A percentile compares a stretch with the other conserved stretches of the same genome.
These are phyloP conservation scores for Pelargonium citronellum DNA, from an alignment of 441 rosid species.

Conservation along the genomic window DNA sequence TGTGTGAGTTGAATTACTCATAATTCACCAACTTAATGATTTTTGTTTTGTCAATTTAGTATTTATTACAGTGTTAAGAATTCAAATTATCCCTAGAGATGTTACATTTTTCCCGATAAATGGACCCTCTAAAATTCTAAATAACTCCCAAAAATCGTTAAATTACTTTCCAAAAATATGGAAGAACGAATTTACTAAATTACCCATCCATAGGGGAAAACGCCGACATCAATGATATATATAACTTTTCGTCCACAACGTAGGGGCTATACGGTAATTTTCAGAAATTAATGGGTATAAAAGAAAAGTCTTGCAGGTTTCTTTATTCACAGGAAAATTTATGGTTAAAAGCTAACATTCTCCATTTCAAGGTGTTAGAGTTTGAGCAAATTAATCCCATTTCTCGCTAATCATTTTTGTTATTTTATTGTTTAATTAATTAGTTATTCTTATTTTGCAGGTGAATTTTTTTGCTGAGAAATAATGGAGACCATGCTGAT, in stretches of 20 bases:
- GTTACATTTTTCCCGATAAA: not conserved
- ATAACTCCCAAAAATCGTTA: too few relatives aligned
- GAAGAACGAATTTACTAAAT: not conserved
- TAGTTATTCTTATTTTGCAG: too few relatives aligned
- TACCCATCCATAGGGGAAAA: not conserved
- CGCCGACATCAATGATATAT: not conserved
- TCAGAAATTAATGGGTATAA: not conserved
- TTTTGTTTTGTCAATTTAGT: not conserved
- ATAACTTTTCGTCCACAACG: not conserved
- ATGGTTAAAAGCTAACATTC: too few relatives aligned
- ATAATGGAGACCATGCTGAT: not conserved
- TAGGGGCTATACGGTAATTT: not conserved
- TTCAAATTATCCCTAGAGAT: not conserved
- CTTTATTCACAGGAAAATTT: too few relatives aligned
- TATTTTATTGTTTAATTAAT: not conserved
- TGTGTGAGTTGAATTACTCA: not conserved
- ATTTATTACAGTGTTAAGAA: not conserved
- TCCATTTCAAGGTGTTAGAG: not conserved
- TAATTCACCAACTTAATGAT: not conserved
- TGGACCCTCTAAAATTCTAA: not conserved
- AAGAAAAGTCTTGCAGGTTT: not conserved
- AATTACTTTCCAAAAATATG: not conserved
- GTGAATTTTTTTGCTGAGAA: not conserved
- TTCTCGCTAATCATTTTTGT: not conserved
- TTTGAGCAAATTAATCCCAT: not conserved